Evolutionary conservation across 2,329 filamentous ascomycete genomes (phyloP).

Genomic region (Tolypocladium tundrense): DNA sequence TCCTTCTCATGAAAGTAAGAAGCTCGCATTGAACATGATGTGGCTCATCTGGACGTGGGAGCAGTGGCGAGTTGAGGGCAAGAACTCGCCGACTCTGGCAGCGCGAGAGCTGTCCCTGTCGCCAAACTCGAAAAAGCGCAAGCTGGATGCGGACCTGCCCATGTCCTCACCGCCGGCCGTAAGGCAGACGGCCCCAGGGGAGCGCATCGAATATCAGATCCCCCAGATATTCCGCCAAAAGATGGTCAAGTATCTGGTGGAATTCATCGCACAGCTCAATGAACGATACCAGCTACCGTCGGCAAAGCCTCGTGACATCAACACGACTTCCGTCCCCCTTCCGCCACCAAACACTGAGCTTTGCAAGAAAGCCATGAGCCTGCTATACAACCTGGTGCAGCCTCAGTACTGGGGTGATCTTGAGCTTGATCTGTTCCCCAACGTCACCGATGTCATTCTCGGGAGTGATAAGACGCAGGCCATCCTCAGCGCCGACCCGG

Average conservation of each 20-base stretch:
- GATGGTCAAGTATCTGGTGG: slow-evolving; percentile 89
- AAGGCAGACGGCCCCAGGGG: slow-evolving; percentile 27
- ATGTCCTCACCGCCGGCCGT: slow-evolving; percentile 44
- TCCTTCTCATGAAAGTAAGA: slow-evolving; percentile 84
- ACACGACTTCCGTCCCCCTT: slow-evolving; percentile 31
- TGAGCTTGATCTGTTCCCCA: slow-evolving; percentile 83
- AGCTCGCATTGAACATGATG: slow-evolving; percentile 83
- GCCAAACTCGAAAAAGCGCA: slow-evolving; percentile 65
- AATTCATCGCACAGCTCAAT: slow-evolving; percentile 83
- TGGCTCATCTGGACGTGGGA: slow-evolving; percentile 90
- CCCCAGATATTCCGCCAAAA: slow-evolving; percentile 58
- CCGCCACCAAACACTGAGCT: slow-evolving; percentile 60
- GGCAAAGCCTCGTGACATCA: slow-evolving; percentile 50
- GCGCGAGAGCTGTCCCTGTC: slow-evolving; percentile 48
- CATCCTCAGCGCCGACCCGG: slow-evolving; percentile 47
- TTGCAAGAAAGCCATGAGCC: slow-evolving; percentile 71
- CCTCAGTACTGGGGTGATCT: slow-evolving; percentile 86
- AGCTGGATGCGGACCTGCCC: slow-evolving; percentile 53
- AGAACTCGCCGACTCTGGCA: slow-evolving; percentile 17
- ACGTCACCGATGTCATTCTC: slow-evolving; percentile 78
- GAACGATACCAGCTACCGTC: slow-evolving; percentile 76
- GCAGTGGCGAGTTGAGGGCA: slow-evolving; percentile 63
- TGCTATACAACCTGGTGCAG: slow-evolving; percentile 77
- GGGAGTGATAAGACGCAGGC: slow-evolving; percentile 65
- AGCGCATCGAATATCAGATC: slow-evolving; percentile 58